phyloP scores from a whole-genome alignment of 441 rosid genomes.

The Aquilaria agallochum region DNA sequence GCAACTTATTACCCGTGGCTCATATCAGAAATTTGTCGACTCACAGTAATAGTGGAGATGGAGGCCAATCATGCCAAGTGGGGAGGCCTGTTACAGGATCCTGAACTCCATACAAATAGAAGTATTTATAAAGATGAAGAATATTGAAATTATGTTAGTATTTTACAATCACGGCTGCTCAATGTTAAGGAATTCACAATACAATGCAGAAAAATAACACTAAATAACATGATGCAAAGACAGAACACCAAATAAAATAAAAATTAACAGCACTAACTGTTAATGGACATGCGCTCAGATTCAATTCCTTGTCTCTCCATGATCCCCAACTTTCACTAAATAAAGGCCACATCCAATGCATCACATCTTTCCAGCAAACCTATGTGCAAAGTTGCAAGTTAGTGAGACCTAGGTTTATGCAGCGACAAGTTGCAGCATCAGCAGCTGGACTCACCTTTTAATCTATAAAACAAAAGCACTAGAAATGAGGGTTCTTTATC shows the following conservation, averaged over 20 bases:
- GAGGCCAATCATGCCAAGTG: slow-evolving; percentile 55
- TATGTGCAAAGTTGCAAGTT: slow-evolving; percentile 14
- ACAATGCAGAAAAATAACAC: not conserved
- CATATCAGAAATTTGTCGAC: slow-evolving; percentile 17
- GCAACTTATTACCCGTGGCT: too few relatives aligned
- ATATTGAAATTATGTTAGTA: too few relatives aligned
- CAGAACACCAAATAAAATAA: not conserved
- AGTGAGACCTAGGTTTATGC: not conserved
- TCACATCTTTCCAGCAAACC: slow-evolving; percentile 89
- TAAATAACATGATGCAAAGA: not conserved
- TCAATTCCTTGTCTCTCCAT: slow-evolving; percentile 81
- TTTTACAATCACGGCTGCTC: too few relatives aligned
- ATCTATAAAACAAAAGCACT: too few relatives aligned
- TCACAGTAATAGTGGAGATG: slow-evolving; percentile 75
- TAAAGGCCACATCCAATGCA: slow-evolving; percentile 99
- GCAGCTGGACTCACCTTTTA: not conserved
- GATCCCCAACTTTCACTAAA: slow-evolving; percentile 76
- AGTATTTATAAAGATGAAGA: not conserved
- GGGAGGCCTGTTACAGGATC: slow-evolving; percentile 95
- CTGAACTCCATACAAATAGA: slow-evolving; percentile 35
- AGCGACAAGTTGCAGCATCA: not conserved
- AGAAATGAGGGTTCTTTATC: not conserved
- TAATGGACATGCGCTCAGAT: slow-evolving; percentile 79
- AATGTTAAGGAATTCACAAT: too few relatives aligned
- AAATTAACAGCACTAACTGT: slow-evolving; percentile 43